Conservation (phyloP, 768 basidiomycete species). For the Rhizopogon vulgaris region DNA sequence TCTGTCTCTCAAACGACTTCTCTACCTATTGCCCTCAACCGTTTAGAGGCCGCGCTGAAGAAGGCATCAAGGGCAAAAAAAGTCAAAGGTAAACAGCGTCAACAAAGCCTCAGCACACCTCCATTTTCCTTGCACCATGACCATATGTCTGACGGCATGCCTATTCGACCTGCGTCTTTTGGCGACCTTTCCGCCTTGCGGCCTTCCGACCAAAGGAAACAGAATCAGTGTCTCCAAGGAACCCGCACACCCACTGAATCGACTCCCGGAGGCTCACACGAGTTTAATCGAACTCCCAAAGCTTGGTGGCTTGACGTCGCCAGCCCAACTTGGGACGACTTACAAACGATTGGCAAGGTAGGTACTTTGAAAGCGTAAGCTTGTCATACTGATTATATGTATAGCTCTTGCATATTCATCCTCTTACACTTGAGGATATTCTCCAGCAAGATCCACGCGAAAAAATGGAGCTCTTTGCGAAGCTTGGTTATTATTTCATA, state of each 20-base stretch:
- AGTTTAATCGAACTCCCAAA: conserved; percentile 28
- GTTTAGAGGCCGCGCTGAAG: conserved; percentile 44
- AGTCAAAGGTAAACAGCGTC: conserved; percentile 7
- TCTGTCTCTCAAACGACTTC: conserved; percentile 40
- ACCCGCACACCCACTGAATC: neutral
- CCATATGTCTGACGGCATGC: conserved; percentile 29
- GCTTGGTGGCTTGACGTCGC: conserved; percentile 92
- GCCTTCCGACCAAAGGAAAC: conserved; percentile 43
- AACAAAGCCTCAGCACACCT: conserved; percentile 1
- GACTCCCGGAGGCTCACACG: neutral
- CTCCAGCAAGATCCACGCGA: conserved; percentile 87
- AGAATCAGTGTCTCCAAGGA: conserved; percentile 18
- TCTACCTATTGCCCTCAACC: conserved; percentile 40
- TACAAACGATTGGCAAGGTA: conserved; percentile 81
- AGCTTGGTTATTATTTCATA: conserved; percentile 88
- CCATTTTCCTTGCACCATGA: conserved; percentile 19
- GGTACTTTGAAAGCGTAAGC: conserved; percentile 9
- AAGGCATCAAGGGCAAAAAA: conserved; percentile 29
- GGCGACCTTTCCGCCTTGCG: conserved; percentile 19
- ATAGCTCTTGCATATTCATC: conserved; percentile 83
- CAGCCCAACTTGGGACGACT: conserved; percentile 83
- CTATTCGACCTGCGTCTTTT: conserved; percentile 25
- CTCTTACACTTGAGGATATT: conserved; percentile 90
- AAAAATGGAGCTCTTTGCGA: conserved; percentile 83
- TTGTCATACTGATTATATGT: neutral